phyloP scores from a whole-genome alignment of 2,329 filamentous ascomycete genomes.

The Fusarium sp. region DNA sequence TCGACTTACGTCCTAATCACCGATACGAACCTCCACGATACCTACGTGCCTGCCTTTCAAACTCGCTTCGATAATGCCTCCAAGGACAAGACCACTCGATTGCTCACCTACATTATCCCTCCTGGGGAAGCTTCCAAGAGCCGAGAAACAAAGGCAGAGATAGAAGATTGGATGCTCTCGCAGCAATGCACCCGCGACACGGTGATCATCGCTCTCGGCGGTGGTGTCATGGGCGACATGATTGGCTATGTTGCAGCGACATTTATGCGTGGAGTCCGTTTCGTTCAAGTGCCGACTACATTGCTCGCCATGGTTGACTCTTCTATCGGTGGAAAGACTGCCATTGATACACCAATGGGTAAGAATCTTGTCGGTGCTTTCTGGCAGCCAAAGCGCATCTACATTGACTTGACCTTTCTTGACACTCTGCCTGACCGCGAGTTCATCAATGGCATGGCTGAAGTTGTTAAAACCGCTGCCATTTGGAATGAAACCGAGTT shows the following conservation, averaged over 20 bases:
- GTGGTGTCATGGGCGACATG: constrained; percentile 97
- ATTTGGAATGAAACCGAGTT: constrained; percentile 95
- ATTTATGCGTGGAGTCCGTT: constrained; percentile 97
- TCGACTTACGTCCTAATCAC: constrained; percentile 97
- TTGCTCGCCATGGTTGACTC: constrained; percentile 98
- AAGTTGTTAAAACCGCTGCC: constrained; percentile 96
- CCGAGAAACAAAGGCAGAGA: constrained; percentile 89
- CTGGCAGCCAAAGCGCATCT: constrained; percentile 94
- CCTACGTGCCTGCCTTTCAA: constrained; percentile 83
- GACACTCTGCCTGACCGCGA: constrained; percentile 90
- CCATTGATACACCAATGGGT: constrained; percentile 93
- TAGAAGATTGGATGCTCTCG: constrained; percentile 96
- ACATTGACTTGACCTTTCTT: constrained; percentile 91
- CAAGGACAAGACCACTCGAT: constrained; percentile 59
- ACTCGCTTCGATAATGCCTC: constrained; percentile 47
- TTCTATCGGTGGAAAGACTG: constrained; percentile 97
- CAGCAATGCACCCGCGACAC: constrained; percentile 95
- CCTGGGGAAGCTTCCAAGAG: constrained; percentile 95
- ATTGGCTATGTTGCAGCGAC: constrained; percentile 97
- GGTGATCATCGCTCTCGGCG: constrained; percentile 91
- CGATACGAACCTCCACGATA: constrained; percentile 86
- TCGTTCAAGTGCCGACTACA: constrained; percentile 96
- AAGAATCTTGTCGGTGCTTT: constrained; percentile 97
- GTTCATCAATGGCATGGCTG: constrained; percentile 98
- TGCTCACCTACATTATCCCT: constrained; percentile 86